Percentiles rank a stretch among this genome's conserved stretches.
Evolutionary conservation across 306 rosid species (phyloP).

Genomic region (Sicyos edulis): DNA sequence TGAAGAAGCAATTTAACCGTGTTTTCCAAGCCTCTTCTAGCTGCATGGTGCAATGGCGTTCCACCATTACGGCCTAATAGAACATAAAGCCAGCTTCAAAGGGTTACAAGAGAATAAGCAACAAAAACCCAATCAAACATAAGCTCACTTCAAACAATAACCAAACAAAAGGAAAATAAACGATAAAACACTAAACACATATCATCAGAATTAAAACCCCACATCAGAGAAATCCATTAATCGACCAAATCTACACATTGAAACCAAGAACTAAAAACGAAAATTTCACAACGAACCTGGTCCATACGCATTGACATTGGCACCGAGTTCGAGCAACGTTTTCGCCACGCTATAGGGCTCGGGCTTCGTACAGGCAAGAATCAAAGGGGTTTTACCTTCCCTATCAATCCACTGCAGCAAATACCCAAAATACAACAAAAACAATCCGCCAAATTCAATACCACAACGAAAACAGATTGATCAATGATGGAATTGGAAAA

Average conservation of each 20-base stretch:
- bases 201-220: too few relatives aligned
- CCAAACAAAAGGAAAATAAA: neutral
- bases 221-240: neutral
- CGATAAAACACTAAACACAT: neutral
- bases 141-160: neutral
- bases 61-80: slow-evolving; percentile 42
- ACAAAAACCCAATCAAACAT: neutral
- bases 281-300: slow-evolving; percentile 48
- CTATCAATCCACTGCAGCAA: slow-evolving; percentile 64
- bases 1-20: slow-evolving; percentile 69
- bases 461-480: neutral
- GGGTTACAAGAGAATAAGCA: slow-evolving; percentile 1
- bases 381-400: slow-evolving; percentile 81
- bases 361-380: slow-evolving; percentile 70
- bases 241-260: neutral
- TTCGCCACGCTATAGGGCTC: slow-evolving; percentile 57
- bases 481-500: neutral
- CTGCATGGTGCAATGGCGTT: slow-evolving; percentile 92
- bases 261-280: neutral
- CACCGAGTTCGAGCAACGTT: slow-evolving; percentile 80
- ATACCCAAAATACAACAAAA: neutral
- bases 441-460: slow-evolving; percentile 2
- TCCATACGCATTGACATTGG: slow-evolving; percentile 78
- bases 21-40: slow-evolving; percentile 74
- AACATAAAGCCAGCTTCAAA: slow-evolving; percentile 6